Evolutionary conservation across 805 yeast genomes (phyloP).

Genomic region (Metschnikowia reukaufii): DNA sequence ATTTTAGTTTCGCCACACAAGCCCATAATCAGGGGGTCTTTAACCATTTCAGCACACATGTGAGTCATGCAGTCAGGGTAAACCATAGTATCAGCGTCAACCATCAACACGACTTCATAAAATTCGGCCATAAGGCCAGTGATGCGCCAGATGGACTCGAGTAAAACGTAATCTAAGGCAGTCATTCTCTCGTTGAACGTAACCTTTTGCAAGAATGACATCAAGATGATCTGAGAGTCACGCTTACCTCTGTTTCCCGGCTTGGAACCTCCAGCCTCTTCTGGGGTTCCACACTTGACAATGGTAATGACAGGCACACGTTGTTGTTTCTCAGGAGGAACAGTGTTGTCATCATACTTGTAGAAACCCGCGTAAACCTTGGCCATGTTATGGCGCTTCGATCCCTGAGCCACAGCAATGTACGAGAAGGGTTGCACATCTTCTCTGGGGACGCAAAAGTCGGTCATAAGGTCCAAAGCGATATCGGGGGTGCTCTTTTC

Average conservation of each 20-base stretch:
- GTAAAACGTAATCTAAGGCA: constrained; percentile 76
- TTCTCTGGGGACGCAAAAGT: constrained; percentile 63
- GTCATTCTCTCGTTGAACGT: constrained; percentile 96
- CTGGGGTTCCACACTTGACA: constrained; percentile 88
- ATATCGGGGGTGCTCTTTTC: constrained; percentile 87
- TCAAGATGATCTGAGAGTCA: constrained; percentile 86
- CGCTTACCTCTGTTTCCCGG: constrained; percentile 97
- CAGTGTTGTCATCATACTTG: constrained; percentile 73
- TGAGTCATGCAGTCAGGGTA: constrained; percentile 86
- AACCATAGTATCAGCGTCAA: constrained; percentile 90
- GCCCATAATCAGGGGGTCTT: constrained; percentile 86
- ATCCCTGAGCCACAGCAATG: constrained; percentile 93
- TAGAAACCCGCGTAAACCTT: constrained; percentile 94
- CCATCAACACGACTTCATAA: constrained; percentile 85
- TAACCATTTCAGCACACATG: constrained; percentile 86
- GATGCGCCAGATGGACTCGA: constrained; percentile 72
- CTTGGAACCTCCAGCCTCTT: constrained; percentile 59
- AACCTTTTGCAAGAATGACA: constrained; percentile 85
- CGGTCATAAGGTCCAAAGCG: constrained; percentile 80
- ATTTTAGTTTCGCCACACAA: constrained; percentile 94
- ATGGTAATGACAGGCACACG: constrained; percentile 75
- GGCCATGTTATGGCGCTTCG: constrained; percentile 97
- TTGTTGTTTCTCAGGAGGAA: constrained; percentile 80
- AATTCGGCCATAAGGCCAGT: constrained; percentile 83
- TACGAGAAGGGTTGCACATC: constrained; percentile 82